Percentiles rank a stretch among this genome's conserved stretches.
These are phyloP conservation scores for Yarrowia keelungensis DNA, from an alignment of 805 yeast species.

Conservation along the genomic window DNA sequence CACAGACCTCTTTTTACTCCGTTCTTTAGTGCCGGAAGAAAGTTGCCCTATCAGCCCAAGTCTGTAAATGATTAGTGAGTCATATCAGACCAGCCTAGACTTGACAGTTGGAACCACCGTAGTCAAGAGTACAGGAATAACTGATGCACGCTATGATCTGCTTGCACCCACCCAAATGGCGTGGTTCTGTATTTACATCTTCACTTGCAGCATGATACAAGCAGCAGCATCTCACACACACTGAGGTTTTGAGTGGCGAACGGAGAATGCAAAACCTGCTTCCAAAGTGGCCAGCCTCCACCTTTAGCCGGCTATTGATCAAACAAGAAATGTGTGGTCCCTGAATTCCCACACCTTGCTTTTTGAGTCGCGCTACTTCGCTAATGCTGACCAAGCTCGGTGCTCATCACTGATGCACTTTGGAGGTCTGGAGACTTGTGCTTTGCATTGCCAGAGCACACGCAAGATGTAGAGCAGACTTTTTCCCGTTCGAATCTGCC, in stretches of 20 bases:
- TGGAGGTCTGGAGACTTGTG: not conserved
- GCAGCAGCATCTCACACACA: slow-evolving; percentile 10
- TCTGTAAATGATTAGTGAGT: not conserved
- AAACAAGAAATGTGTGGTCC: slow-evolving; percentile 13
- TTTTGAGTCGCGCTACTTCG: slow-evolving; percentile 1
- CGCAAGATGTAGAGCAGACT: not conserved
- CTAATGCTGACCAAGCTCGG: not conserved
- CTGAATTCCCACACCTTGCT: not conserved
- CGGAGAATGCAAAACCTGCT: slow-evolving; percentile 4
- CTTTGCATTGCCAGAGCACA: not conserved
- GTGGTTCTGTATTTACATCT: slow-evolving; percentile 19
- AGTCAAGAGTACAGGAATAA: not conserved
- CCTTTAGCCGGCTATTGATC: not conserved
- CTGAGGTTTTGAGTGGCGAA: not conserved
- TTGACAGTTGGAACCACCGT: not conserved
- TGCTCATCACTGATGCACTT: slow-evolving; percentile 9
- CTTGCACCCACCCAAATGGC: slow-evolving; percentile 3
- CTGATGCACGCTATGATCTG: not conserved
- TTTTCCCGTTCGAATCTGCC: not conserved
- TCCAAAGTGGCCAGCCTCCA: not conserved
- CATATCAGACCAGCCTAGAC: not conserved
- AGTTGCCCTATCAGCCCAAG: not conserved
- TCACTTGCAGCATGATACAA: not conserved
- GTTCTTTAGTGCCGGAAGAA: not conserved
- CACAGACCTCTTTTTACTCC: not conserved